Base-by-base conservation (phyloP, 176 grass and related monocot species). In the Zoysia pacifica region DNA sequence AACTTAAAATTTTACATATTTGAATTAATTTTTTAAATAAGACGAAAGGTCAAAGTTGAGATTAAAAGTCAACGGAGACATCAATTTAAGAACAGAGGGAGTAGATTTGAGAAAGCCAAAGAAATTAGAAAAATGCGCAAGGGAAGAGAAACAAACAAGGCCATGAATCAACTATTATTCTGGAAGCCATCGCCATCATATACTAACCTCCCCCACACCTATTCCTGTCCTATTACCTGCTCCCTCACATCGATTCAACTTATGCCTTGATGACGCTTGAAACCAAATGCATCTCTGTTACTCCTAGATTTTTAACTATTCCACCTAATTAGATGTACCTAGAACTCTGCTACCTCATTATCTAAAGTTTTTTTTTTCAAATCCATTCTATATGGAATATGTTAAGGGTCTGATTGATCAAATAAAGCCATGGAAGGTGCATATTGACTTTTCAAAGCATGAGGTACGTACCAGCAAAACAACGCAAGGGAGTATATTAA, bases 161-260 rank as follows among this genome's bases (percentile, higher is more conserved):
- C 1, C 19, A 49, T 40, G 18, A 1, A 70, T 43, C 40, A 53
- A 50, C 10, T 52, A 87, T 85, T 64, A 69, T 66, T 77, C 65
- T 65, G 46, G 67, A 85, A 91, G 64, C 73, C 49, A 75, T 91
- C 83, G 43, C 63, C 47, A 91, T 91, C 89, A 79, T 61, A 47
- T 55, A 86, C 74, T 59, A 89, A 91, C 86, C 74, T 86, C 81
- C 86, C 76, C 69, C 38, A 68, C 62, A 83, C 72, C 51, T 81
- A 65, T 65, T 85, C 74, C 81, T 81, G 72, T 81, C 87, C 56
- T 44, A 62, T 79, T 69, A 89, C 92, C 92, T 89, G 91, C 92
- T 89, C 81, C 56, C 28, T 28, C 72, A 83, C 61, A 77, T 86
- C 65, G 38, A 70, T 41, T 55, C 70, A 46, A 10, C 55, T 2